These are phyloP conservation scores for Kwoniella sp. DNA, from an alignment of 768 basidiomycete genomes.

Conservation along the genomic window DNA sequence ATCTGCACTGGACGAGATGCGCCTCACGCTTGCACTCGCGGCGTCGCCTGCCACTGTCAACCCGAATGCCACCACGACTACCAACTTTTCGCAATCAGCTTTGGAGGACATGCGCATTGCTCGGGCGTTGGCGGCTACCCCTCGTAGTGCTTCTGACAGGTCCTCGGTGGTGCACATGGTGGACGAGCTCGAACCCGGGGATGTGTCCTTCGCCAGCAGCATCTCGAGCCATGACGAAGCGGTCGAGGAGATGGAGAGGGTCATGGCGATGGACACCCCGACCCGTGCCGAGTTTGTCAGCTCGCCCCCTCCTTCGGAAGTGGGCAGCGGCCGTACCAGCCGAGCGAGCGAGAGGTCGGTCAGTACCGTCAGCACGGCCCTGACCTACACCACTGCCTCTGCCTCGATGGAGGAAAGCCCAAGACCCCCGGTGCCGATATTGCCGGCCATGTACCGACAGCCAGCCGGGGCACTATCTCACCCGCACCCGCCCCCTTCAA, in stretches of 20 bases:
- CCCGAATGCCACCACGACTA: no score
- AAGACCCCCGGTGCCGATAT: constrained; percentile 4
- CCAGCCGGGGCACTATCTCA: constrained; percentile 5
- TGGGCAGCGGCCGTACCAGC: background rate
- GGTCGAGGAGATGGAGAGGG: constrained; percentile 38
- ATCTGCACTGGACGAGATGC: constrained; percentile 12
- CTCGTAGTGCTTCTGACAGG: background rate
- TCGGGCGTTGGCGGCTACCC: background rate
- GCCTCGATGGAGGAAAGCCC: background rate
- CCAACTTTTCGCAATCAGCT: background rate
- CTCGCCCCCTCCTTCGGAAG: constrained; percentile 23
- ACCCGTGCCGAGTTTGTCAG: constrained; percentile 43
- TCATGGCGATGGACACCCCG: constrained; percentile 43
- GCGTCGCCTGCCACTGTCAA: background rate
- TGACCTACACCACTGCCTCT: background rate
- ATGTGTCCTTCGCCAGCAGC: background rate
- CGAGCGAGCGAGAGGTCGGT: constrained; percentile 10
- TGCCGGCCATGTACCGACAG: constrained; percentile 4
- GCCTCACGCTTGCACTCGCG: constrained; percentile 1
- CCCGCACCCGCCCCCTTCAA: constrained; percentile 22
- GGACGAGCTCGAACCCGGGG: no score
- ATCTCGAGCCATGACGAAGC: constrained; percentile 18
- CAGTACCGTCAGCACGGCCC: background rate
- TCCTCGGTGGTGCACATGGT: no score
- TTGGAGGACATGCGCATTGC: constrained; percentile 13